Conservation (phyloP, 2,329 filamentous ascomycete genomes). For the Cercospora sp. region DNA sequence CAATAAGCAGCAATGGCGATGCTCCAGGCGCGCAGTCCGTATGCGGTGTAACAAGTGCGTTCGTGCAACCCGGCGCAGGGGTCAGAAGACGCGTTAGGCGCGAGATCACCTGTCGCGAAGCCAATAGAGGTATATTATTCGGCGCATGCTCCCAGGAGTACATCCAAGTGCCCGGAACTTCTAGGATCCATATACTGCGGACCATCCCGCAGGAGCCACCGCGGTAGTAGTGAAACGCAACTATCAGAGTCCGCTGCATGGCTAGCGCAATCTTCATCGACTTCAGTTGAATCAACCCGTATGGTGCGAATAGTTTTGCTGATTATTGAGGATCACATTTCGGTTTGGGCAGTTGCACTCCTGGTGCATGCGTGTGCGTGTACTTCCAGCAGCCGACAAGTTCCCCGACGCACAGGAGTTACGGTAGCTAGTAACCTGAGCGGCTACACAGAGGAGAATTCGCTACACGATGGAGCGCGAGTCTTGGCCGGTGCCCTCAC, state of each 20-base stretch:
- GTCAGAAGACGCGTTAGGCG: neutral
- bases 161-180: neutral
- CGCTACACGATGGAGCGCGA: neutral
- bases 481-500: neutral
- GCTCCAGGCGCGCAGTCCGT: neutral
- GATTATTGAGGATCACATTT: neutral
- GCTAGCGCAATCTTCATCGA: neutral
- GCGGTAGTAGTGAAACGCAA: neutral
- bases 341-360: neutral
- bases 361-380: neutral
- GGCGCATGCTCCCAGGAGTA: neutral
- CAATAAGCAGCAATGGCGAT: neutral
- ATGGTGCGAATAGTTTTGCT: neutral
- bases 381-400: neutral
- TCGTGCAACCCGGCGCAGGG: neutral
- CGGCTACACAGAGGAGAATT: neutral
- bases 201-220: neutral
- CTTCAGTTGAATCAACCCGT: neutral
- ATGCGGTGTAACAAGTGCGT: neutral
- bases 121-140: neutral
- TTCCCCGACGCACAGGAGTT: neutral
- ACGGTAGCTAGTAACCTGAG: neutral
- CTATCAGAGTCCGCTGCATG: neutral
- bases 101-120: neutral
- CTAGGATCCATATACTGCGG: neutral